Conservation (phyloP, 208 protist species). For the Acanthamoeba castellanii region DNA sequence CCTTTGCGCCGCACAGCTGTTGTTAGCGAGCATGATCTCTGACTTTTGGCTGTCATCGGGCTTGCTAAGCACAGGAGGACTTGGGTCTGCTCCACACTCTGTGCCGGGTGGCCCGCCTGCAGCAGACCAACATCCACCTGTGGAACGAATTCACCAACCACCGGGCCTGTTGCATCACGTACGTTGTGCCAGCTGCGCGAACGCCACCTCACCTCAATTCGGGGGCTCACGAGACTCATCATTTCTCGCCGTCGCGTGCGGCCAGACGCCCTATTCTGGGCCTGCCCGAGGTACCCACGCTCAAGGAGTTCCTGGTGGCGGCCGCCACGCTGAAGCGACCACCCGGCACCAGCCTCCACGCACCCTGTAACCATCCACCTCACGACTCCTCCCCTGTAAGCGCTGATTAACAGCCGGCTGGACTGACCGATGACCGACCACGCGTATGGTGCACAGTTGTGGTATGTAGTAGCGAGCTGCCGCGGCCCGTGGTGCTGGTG, state of each 20-base stretch:
- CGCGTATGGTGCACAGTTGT: neutral
- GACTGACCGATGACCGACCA: no score
- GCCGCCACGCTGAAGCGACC: neutral
- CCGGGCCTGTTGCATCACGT: neutral
- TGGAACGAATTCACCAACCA: slow-evolving; percentile 41
- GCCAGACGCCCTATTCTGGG: neutral
- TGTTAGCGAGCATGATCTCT: neutral
- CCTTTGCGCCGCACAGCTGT: no score
- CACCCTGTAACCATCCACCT: neutral
- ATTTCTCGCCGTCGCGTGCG: no score
- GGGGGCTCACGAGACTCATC: no score
- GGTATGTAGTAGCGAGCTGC: neutral
- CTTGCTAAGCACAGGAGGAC: neutral
- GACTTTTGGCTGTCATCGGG: neutral
- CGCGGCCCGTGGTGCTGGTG: neutral
- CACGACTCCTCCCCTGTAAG: no score
- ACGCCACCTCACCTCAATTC: neutral
- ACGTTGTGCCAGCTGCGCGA: neutral
- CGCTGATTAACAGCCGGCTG: neutral
- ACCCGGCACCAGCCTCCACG: neutral
- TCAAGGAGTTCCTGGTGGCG: slow-evolving; percentile 11
- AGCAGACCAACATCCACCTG: neutral
- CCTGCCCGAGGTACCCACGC: slow-evolving; percentile 11
- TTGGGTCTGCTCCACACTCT: neutral
- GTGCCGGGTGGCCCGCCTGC: neutral